These are phyloP conservation scores for Cystoderma amianthinum DNA, from an alignment of 768 basidiomycete species.

Conservation along the genomic window DNA sequence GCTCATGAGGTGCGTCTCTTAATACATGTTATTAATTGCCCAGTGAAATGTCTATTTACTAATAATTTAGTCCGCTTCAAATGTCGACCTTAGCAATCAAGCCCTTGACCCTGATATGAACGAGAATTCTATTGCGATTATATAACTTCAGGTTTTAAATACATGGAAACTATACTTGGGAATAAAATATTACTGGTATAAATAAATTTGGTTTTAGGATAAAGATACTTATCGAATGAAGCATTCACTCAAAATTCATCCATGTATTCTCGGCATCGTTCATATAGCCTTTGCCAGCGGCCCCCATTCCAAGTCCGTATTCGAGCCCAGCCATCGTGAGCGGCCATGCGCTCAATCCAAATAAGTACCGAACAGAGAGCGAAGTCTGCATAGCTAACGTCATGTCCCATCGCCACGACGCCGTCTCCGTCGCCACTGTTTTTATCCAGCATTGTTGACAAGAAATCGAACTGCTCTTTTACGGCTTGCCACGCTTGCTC, in stretches of 20 bases:
- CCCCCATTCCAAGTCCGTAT: slow-evolving; percentile 68
- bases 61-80: too few species aligned
- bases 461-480: slow-evolving; percentile 59
- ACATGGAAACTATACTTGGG: not conserved
- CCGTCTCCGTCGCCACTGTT: slow-evolving; percentile 59
- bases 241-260: slow-evolving; percentile 42
- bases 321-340: slow-evolving; percentile 68
- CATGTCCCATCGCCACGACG: slow-evolving; percentile 55
- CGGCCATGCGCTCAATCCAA: slow-evolving; percentile 68
- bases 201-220: not conserved
- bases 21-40: too few species aligned
- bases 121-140: too few species aligned
- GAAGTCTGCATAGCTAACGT: slow-evolving; percentile 70
- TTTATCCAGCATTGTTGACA: slow-evolving; percentile 62
- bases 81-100: too few species aligned
- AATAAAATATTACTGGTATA: not conserved
- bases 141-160: not conserved
- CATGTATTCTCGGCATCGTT: slow-evolving; percentile 60
- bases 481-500: slow-evolving; percentile 63
- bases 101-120: too few species aligned
- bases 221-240: slow-evolving; percentile 1
- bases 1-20: too few species aligned
- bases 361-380: slow-evolving; percentile 64
- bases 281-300: slow-evolving; percentile 57
- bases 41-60: too few species aligned